Conservation (phyloP, 495 filamentous ascomycete genomes). For the Bombardia bombarda region DNA sequence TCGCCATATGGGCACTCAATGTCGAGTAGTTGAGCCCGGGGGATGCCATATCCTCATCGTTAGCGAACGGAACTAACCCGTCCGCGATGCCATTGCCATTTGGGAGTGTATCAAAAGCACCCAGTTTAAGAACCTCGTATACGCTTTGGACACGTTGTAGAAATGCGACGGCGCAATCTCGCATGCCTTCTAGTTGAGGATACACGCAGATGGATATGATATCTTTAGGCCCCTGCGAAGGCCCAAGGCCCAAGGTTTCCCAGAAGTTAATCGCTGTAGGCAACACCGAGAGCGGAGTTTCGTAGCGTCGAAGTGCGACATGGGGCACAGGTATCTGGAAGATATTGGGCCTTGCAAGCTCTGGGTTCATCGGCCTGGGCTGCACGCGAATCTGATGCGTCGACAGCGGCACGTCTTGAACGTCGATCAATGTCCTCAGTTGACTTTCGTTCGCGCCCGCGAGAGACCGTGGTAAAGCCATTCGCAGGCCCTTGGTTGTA, state of each 20-base stretch:
- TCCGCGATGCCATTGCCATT: constrained; percentile 42
- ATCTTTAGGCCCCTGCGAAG: constrained; percentile 70
- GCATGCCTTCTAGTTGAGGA: constrained; percentile 51
- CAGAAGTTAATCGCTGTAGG: constrained; percentile 79
- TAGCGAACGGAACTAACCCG: constrained; percentile 50
- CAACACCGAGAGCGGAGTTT: constrained; percentile 65
- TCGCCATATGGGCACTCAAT: constrained; percentile 20
- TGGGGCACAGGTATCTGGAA: constrained; percentile 54
- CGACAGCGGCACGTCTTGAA: constrained; percentile 43
- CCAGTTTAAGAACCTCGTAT: constrained; percentile 76
- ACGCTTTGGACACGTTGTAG: constrained; percentile 60
- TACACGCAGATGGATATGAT: constrained; percentile 74
- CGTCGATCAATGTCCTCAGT: constrained; percentile 40
- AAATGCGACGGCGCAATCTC: constrained; percentile 57
- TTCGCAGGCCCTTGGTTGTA: constrained; percentile 31
- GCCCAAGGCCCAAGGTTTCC: constrained; percentile 81
- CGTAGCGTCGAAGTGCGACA: constrained; percentile 68
- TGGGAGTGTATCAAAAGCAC: constrained; percentile 54
- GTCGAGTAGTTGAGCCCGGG: constrained; percentile 18
- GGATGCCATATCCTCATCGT: constrained; percentile 26
- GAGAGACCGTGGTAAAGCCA: constrained; percentile 30
- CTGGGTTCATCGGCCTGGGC: constrained; percentile 30
- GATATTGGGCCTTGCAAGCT: constrained; percentile 30
- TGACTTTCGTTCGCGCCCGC: constrained; percentile 27
- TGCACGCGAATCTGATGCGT: constrained; percentile 38